Percentiles rank a stretch among this genome's conserved stretches.
These are phyloP conservation scores for Cutaneotrichosporon arboriforme DNA, from an alignment of 1,284 basidiomycete species.

Conservation along the genomic window DNA sequence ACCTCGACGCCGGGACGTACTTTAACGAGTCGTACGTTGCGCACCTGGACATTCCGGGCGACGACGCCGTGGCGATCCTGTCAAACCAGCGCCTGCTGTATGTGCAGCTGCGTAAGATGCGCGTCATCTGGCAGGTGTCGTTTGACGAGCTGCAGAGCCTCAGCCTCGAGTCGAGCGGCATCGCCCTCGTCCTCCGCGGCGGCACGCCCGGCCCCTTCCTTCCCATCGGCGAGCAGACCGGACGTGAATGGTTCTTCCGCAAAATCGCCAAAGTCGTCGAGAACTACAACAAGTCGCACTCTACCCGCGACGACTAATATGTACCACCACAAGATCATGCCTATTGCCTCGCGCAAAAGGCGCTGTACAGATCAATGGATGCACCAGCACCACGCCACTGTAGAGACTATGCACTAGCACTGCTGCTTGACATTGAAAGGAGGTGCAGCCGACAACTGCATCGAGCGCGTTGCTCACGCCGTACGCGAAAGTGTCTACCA, in stretches of 20 bases:
- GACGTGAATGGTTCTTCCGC: constrained; percentile 56
- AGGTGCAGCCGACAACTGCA: too few species aligned
- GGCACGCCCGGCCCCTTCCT: constrained; percentile 55
- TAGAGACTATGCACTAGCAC: too few species aligned
- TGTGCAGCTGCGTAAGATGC: constrained; percentile 78
- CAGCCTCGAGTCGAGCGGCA: constrained; percentile 79
- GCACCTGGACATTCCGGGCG: constrained; percentile 75
- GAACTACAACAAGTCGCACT: constrained; percentile 40
- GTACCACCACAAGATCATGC: background rate
- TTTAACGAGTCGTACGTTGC: constrained; percentile 84
- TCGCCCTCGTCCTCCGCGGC: constrained; percentile 66
- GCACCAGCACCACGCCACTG: too few species aligned
- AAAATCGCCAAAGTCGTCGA: constrained; percentile 50
- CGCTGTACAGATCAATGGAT: too few species aligned
- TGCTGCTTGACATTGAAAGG: too few species aligned
- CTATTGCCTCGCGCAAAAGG: too few species aligned
- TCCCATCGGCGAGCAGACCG: constrained; percentile 51
- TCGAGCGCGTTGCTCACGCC: too few species aligned
- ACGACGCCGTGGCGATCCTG: constrained; percentile 77
- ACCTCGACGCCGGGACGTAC: constrained; percentile 66
- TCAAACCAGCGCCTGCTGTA: constrained; percentile 73
- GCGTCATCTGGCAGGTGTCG: constrained; percentile 86
- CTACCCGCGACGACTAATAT: constrained; percentile 22
- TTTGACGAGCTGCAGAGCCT: constrained; percentile 83
- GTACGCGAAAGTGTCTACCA: too few species aligned